Percentiles rank a stretch among this genome's conserved stretches.
Evolutionary conservation across 192 early-diverging fungal species (phyloP).

Genomic region (Coemansia sp.): DNA sequence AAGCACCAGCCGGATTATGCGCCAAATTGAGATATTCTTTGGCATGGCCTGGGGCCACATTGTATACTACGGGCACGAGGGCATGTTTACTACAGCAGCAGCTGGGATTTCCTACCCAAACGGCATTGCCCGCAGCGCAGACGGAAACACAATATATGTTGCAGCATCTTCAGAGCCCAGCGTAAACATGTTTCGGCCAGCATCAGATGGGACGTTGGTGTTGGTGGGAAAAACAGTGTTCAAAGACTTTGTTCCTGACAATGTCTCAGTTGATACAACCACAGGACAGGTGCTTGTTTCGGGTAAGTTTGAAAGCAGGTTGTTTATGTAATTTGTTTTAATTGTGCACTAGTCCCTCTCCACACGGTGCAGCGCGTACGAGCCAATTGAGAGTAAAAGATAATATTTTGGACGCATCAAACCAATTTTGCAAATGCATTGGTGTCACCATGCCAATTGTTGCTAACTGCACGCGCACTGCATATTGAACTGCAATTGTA

Average conservation of each 20-base stretch:
- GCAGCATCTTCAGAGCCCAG: conserved; percentile 46
- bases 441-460: background rate
- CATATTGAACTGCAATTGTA: conserved; percentile 12
- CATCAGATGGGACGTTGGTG: conserved; percentile 23
- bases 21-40: conserved; percentile 48
- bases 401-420: too few species aligned
- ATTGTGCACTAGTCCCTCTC: background rate
- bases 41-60: conserved; percentile 53
- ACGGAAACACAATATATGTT: conserved; percentile 35
- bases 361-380: too few species aligned
- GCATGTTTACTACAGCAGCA: conserved; percentile 25
- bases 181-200: conserved; percentile 26
- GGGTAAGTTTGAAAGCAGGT: conserved; percentile 25
- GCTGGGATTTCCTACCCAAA: conserved; percentile 41
- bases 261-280: conserved; percentile 44
- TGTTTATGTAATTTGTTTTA: conserved; percentile 8
- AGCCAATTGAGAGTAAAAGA: background rate
- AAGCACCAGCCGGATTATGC: conserved; percentile 22
- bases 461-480: background rate
- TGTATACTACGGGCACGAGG: conserved; percentile 30
- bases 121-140: conserved; percentile 38
- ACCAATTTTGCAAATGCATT: background rate
- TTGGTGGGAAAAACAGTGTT: conserved; percentile 31
- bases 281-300: conserved; percentile 47
- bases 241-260: conserved; percentile 45